Conservation (phyloP, 768 basidiomycete species). For the Leccinum barrowsii region DNA sequence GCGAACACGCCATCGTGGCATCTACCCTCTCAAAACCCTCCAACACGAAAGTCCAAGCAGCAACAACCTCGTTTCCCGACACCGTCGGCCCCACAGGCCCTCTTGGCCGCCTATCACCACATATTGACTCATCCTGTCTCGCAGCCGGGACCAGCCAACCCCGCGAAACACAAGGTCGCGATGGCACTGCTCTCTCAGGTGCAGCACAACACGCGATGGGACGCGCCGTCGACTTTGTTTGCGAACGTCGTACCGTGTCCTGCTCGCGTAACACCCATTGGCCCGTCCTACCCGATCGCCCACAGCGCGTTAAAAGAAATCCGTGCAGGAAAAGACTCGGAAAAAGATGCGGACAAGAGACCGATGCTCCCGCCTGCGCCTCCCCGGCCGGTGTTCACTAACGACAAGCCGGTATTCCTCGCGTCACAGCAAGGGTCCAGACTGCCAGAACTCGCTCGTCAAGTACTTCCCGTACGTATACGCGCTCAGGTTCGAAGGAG, state of each 20-base stretch:
- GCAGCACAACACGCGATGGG: conserved; percentile 62
- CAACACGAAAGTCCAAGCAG: conserved; percentile 17
- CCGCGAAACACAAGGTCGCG: conserved; percentile 70
- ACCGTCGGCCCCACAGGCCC: conserved; percentile 59
- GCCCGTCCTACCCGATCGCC: conserved; percentile 62
- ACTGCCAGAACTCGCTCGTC: conserved; percentile 63
- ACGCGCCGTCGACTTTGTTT: conserved; percentile 63
- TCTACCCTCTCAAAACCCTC: conserved; percentile 45
- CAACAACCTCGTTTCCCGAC: conserved; percentile 37
- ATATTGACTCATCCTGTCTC: conserved; percentile 69
- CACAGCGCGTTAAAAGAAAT: conserved; percentile 29
- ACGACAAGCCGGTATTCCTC: conserved; percentile 58
- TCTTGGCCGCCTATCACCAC: conserved; percentile 71
- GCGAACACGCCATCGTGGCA: conserved; percentile 67
- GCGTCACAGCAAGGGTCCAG: conserved; percentile 61
- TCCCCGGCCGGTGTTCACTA: conserved; percentile 39
- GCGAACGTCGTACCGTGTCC: conserved; percentile 54
- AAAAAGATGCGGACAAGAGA: conserved; percentile 49
- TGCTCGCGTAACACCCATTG: conserved; percentile 60
- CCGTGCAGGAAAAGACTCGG: conserved; percentile 42
- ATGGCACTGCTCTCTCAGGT: conserved; percentile 62
- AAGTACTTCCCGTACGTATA: conserved; percentile 65
- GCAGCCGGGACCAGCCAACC: conserved; percentile 47
- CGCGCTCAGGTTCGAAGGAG: conserved; percentile 1
- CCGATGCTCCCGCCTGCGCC: conserved; percentile 33